Evolutionary conservation across 73 alveolate genomes (phyloP).

Genomic region (Stentor roeselii): DNA sequence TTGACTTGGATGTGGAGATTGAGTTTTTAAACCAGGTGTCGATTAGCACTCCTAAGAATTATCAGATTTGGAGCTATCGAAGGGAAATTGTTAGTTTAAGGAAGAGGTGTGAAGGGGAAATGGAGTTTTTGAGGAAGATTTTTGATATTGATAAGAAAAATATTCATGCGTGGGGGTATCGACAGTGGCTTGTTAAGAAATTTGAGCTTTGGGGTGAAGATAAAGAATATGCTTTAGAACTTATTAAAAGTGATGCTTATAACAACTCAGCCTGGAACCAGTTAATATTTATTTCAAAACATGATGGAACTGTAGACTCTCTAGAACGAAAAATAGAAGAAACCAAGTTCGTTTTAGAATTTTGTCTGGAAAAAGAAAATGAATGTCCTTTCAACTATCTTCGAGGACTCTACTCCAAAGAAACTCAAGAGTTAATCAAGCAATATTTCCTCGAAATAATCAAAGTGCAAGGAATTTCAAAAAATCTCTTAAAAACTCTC

Average conservation of each 20-base stretch:
- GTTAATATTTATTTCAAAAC: background rate
- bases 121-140: conserved; percentile 40
- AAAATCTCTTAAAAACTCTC: background rate
- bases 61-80: conserved; percentile 67
- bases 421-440: background rate
- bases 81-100: conserved; percentile 44
- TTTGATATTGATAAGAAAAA: conserved; percentile 40
- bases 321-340: background rate
- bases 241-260: background rate
- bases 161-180: conserved; percentile 27
- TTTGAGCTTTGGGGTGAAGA: conserved; percentile 18
- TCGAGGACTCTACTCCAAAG: background rate
- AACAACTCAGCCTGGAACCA: conserved; percentile 21
- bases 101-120: conserved; percentile 35
- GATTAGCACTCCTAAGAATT: conserved; percentile 44
- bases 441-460: background rate
- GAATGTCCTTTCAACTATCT: background rate
- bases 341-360: background rate
- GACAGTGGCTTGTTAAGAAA: conserved; percentile 8
- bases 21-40: conserved; percentile 46
- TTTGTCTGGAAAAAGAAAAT: background rate
- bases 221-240: background rate
- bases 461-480: background rate
- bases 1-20: conserved; percentile 53
- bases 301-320: background rate